A percentile compares a stretch with the other conserved stretches of the same genome.
These are phyloP conservation scores for Waitea zeae DNA, from an alignment of 1,284 basidiomycete species.

Conservation along the genomic window DNA sequence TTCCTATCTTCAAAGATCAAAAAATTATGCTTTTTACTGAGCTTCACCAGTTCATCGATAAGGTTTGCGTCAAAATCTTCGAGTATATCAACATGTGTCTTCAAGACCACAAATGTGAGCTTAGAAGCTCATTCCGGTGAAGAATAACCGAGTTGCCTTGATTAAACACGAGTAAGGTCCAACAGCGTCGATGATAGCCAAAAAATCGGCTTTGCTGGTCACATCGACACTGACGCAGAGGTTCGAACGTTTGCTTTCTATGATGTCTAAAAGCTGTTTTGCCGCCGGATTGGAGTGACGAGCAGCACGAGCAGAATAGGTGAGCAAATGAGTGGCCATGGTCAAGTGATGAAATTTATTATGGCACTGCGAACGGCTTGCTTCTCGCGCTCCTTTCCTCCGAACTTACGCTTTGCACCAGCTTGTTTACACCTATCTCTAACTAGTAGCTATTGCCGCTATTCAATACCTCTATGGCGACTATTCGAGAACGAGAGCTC, in stretches of 20 bases:
- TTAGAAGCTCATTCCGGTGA: background rate
- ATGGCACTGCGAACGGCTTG: too few relatives aligned
- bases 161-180: conserved; percentile 85
- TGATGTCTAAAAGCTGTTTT: conserved; percentile 60
- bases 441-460: too few relatives aligned
- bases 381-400: too few relatives aligned
- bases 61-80: conserved; percentile 78
- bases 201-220: conserved; percentile 63
- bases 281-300: conserved; percentile 62
- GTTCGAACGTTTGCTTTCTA: conserved; percentile 83
- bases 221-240: conserved; percentile 95
- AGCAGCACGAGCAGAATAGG: conserved; percentile 50
- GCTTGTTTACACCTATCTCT: background rate
- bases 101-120: conserved; percentile 9
- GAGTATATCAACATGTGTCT: conserved; percentile 97
- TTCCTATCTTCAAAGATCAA: conserved; percentile 98
- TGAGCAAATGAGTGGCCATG: conserved; percentile 10
- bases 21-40: conserved; percentile 81
- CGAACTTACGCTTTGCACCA: too few relatives aligned
- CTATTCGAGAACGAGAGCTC: too few relatives aligned
- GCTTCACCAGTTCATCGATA: conserved; percentile 49
- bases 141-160: conserved; percentile 42
- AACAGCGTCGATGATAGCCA: conserved; percentile 78
- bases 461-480: too few relatives aligned
- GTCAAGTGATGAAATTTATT: too few relatives aligned